These are phyloP conservation scores for Colletotrichum lentis DNA, from an alignment of 2,329 filamentous ascomycete genomes.

Conservation along the genomic window DNA sequence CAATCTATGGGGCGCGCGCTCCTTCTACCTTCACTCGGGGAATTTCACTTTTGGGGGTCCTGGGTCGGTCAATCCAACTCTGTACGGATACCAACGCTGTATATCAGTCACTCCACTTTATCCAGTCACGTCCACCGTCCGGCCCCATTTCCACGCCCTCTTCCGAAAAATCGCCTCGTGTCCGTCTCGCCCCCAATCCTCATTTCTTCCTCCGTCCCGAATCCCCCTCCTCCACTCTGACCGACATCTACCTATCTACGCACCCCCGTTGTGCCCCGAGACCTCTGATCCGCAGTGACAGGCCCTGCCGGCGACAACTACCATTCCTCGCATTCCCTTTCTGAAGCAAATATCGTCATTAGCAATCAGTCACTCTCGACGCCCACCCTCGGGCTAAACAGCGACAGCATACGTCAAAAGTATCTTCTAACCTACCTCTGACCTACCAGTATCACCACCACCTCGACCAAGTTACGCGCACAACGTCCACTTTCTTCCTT, in stretches of 20 bases:
- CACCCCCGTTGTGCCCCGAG: constrained; percentile 9
- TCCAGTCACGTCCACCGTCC: constrained; percentile 24
- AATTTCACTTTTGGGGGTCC: constrained; percentile 33
- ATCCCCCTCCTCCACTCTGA: constrained; percentile 8
- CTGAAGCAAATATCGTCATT: neutral
- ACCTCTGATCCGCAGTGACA: constrained; percentile 1
- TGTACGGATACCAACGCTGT: too few relatives aligned
- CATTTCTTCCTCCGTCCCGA: constrained; percentile 29
- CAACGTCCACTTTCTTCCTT: neutral
- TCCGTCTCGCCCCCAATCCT: constrained; percentile 29
- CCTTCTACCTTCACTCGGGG: constrained; percentile 17
- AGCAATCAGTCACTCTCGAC: constrained; percentile 4
- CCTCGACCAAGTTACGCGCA: constrained; percentile 11
- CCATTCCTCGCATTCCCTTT: neutral
- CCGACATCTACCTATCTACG: neutral
- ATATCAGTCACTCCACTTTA: constrained; percentile 22
- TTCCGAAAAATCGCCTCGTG: constrained; percentile 38
- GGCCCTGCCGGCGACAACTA: neutral
- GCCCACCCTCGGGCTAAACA: neutral
- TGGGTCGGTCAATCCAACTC: constrained; percentile 12
- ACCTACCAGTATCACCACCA: neutral
- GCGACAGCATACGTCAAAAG: constrained; percentile 7
- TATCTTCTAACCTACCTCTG: too few relatives aligned
- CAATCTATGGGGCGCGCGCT: neutral
- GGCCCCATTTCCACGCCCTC: constrained; percentile 31